Evolutionary conservation across 176 grass and related monocot genomes (phyloP), one percentile per base, ranked within the genome.

Genomic region (Ensete ventricosum): DNA sequence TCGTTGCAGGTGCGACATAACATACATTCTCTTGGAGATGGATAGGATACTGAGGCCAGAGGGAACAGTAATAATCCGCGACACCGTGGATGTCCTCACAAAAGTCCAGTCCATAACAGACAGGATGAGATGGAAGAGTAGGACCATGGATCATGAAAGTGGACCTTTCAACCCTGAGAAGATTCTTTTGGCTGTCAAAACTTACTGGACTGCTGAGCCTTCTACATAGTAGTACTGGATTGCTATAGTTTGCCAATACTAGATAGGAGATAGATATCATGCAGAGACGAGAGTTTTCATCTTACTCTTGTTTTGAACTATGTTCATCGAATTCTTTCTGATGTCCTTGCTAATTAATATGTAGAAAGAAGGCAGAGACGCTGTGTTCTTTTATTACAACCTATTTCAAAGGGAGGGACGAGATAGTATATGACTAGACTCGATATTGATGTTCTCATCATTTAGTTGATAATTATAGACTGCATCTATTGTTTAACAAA

Each of bases 11-110:
- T 73, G 71, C 24, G 71, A 73, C 50, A 55, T 73, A 54, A 53
- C 71, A 52, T 73, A 73, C 71, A 73, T 73, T 73, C 71, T 73
- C 20, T 54, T 55, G 52, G 71, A 73, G 71, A 73, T 73, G 71
- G 71, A 73, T 73, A 73, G 71, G 52, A 73, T 73, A 54, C 51
- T 69, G 66, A 69, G 66, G 25, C 66, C 66, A 48, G 29, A 69
- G 66, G 66, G 66, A 34, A 69, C 66, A 55, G 71, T 73, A 23
- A 73, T 73, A 73, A 73, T 73, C 52, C 50, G 71, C 13, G 71
- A 73, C 50, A 73, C 51, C 0, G 52, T 73, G 71, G 71, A 73
- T 48, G 71, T 73, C 21, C 71, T 73, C 21, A 73, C 71, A 54
- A 73, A 73, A 53, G 52, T 73, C 11, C 49, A 73, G 50, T n/a